These are phyloP conservation scores for Alternaria sp. DNA, from an alignment of 2,329 filamentous ascomycete species.

Conservation along the genomic window DNA sequence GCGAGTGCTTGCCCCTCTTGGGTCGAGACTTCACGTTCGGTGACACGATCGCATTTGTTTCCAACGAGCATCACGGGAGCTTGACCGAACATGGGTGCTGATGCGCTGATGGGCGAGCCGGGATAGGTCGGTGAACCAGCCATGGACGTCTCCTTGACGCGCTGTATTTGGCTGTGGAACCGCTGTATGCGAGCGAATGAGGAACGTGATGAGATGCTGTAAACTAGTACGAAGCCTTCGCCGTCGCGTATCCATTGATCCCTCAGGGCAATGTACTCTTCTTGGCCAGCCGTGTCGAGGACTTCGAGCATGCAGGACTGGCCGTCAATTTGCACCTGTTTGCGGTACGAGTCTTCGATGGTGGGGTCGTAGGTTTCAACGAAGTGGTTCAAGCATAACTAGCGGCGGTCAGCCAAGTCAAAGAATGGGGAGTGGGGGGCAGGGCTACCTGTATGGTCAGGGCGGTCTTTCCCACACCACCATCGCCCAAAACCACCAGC, in stretches of 20 bases:
- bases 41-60: constrained; percentile 97
- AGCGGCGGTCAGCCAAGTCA: constrained; percentile 30
- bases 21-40: constrained; percentile 93
- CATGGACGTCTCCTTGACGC: constrained; percentile 88
- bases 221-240: constrained; percentile 96
- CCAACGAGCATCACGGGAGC: constrained; percentile 98
- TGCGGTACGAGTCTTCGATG: constrained; percentile 73
- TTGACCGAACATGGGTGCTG: constrained; percentile 62
- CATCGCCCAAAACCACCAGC: constrained; percentile 92
- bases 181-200: constrained; percentile 94
- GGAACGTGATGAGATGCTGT: constrained; percentile 96
- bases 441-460: constrained; percentile 83
- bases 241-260: constrained; percentile 99
- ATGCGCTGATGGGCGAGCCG: constrained; percentile 72
- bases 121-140: constrained; percentile 78
- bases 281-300: constrained; percentile 95
- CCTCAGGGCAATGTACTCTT: constrained; percentile 95
- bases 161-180: constrained; percentile 95
- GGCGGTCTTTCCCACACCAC: constrained; percentile 92
- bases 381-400: constrained; percentile 98
- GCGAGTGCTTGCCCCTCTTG: constrained; percentile 94
- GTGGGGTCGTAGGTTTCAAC: constrained; percentile 85
- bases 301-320: constrained; percentile 98
- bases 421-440: background rate
- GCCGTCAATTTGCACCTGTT: constrained; percentile 83